A percentile compares a stretch with the other conserved stretches of the same genome.
These are phyloP conservation scores for Porogramme epimiltina DNA, from an alignment of 1,284 basidiomycete species.

Conservation along the genomic window DNA sequence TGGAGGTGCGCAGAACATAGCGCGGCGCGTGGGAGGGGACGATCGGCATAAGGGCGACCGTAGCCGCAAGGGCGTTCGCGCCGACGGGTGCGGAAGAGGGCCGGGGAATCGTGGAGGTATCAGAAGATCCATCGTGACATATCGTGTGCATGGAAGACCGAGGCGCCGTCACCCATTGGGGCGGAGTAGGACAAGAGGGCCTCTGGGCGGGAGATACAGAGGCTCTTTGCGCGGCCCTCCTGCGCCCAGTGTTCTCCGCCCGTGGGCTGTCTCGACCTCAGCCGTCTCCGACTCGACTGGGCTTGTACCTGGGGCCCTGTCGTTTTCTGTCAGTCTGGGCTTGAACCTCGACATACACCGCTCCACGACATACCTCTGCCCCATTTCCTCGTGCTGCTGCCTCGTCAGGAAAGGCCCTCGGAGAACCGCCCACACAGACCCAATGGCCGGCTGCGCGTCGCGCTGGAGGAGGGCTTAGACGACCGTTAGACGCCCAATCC, in stretches of 20 bases:
- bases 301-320: no score
- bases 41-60: constrained; percentile 14
- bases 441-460: constrained; percentile 10
- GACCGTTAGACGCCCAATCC: constrained; percentile 17
- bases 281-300: constrained; percentile 8
- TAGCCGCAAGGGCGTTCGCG: constrained; percentile 9
- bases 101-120: no score
- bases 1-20: neutral
- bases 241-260: no score
- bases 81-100: constrained; percentile 10
- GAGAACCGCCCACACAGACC: neutral
- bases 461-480: constrained; percentile 15
- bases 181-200: constrained; percentile 23
- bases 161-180: constrained; percentile 5
- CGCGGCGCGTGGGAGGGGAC: constrained; percentile 7
- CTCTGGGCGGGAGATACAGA: constrained; percentile 4
- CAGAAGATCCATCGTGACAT: constrained; percentile 15
- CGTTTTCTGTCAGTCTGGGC: no score
- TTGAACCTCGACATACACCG: neutral
- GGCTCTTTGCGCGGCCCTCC: no score
- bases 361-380: no score
- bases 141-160: constrained; percentile 1
- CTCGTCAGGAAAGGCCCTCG: neutral
- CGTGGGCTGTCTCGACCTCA: neutral
- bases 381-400: neutral